Base-by-base conservation (phyloP, 352 stramenopile species). In the Discostella stelligera region DNA sequence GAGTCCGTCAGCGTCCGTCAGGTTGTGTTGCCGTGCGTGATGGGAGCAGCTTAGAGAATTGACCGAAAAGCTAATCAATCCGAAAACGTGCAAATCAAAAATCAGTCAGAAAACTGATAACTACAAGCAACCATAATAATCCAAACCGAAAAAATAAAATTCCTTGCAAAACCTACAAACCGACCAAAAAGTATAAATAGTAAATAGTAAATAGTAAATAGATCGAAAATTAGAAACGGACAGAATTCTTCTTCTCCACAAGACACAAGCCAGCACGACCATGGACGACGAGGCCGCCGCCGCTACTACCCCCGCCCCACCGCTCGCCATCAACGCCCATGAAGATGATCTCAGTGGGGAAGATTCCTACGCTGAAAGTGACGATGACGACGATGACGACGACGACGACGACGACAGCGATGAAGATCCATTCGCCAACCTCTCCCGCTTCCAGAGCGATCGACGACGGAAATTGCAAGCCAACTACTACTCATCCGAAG, bases 351-450 rank as follows among this genome's bases (percentile, higher is more conserved):
- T 20, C 21, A 61, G 25, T 13, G 25, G n/a, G 21, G 39, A 61
- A 10, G 53, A 61, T 61, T 11, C 20, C 23, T 20, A 41, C 52
- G 52, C 27, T 16, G 20, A 56, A n/a, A n/a, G n/a, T 21, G 49
- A 56, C 23, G 14, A 56, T 5, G n/a, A 56, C n/a, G 50, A 5
- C 27, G 27, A 58, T 30, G 50, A 58, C n/a, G 50, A 60, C 52
- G 18, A 61, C 25, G 53, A 61, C 53, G 53, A 61, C 23, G 25
- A 46, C 53, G 53, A 61, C 25, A 20, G 18, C 25, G 56, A 64
- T 30, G 27, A 37, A 18, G 58, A 66, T 66, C 58, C 58, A 30
- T 66, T 66, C 39, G 58, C 58, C 37, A 66, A 66, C 11, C 58
- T 66, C 39, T 54, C 32, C 10, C 58, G 58, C 10, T 66, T 66